Conservation (phyloP, 2,329 filamentous ascomycete genomes). For the Cercospora zeae-maydis region DNA sequence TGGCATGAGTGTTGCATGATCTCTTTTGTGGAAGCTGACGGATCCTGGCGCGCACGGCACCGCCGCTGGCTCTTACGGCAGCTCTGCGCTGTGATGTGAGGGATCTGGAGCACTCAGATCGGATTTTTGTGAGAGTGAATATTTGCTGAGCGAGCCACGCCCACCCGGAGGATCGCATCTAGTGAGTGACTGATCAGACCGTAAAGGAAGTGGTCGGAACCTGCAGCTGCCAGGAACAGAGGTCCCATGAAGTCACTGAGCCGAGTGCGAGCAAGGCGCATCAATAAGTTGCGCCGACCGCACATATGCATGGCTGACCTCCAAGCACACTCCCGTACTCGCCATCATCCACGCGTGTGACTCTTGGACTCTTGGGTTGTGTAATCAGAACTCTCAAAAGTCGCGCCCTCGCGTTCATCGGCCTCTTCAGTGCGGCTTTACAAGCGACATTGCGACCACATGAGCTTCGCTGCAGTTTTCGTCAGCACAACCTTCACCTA, state of each 20-base stretch:
- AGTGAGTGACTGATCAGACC: neutral
- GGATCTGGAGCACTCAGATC: neutral
- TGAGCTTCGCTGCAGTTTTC: neutral
- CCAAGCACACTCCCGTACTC: neutral
- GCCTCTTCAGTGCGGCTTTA: neutral
- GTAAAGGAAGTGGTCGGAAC: neutral
- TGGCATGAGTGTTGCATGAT: conserved; percentile 1
- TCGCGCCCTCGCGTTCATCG: neutral
- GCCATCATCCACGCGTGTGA: neutral
- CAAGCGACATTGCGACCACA: neutral
- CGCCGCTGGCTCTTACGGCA: neutral
- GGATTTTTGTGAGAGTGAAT: neutral
- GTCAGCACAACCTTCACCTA: neutral
- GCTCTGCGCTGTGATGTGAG: neutral
- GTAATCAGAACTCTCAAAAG: neutral
- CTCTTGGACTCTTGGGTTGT: neutral
- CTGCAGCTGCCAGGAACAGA: neutral
- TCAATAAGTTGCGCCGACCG: neutral
- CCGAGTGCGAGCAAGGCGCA: neutral
- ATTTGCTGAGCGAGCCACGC: neutral
- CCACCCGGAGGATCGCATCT: neutral
- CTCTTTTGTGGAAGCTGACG: conserved; percentile 12
- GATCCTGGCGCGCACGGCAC: neutral
- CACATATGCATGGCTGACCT: neutral
- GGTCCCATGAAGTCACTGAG: neutral